A percentile compares a stretch with the other conserved stretches of the same genome.
phyloP scores from a whole-genome alignment of 257 asterid species.

The Scutellaria galericulata region DNA sequence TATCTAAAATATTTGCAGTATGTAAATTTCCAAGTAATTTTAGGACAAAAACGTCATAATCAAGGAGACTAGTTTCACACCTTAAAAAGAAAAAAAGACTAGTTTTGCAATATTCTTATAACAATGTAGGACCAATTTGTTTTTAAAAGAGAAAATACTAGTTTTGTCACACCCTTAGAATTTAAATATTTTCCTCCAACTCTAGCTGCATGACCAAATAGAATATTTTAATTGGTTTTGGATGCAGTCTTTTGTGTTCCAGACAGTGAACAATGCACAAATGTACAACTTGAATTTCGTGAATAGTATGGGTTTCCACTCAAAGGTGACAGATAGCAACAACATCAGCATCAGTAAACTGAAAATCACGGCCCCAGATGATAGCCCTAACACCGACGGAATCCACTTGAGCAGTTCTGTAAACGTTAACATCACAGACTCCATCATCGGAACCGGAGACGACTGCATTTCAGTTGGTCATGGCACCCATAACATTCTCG shows the following conservation, averaged over 20 bases:
- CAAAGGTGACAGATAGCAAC: constrained; percentile 44
- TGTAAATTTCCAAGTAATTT: too few relatives aligned
- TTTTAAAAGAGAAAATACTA: too few relatives aligned
- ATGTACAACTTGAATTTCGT: constrained; percentile 43
- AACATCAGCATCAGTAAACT: constrained; percentile 35
- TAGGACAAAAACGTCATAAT: too few relatives aligned
- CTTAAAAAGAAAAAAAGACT: too few relatives aligned
- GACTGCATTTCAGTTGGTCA: constrained; percentile 58
- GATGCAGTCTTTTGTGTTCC: constrained; percentile 51
- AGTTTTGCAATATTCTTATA: too few relatives aligned
- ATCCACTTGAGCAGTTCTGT: constrained; percentile 48
- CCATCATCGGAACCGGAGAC: constrained; percentile 52
- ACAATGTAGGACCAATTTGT: too few relatives aligned
- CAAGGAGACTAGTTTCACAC: too few relatives aligned
- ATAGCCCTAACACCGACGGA: constrained; percentile 81
- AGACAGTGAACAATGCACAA: constrained; percentile 26
- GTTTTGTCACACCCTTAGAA: too few relatives aligned
- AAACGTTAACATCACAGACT: constrained; percentile 41
- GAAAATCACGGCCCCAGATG: constrained; percentile 50
- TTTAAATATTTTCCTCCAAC: too few relatives aligned
- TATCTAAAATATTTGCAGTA: too few relatives aligned
- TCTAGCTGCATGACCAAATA: too few relatives aligned
- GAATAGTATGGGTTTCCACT: constrained; percentile 71
- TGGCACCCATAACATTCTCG: constrained; percentile 44
- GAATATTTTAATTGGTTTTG: too few relatives aligned